These are phyloP conservation scores for Tylopilus sp. DNA, from an alignment of 768 basidiomycete species.

Conservation along the genomic window DNA sequence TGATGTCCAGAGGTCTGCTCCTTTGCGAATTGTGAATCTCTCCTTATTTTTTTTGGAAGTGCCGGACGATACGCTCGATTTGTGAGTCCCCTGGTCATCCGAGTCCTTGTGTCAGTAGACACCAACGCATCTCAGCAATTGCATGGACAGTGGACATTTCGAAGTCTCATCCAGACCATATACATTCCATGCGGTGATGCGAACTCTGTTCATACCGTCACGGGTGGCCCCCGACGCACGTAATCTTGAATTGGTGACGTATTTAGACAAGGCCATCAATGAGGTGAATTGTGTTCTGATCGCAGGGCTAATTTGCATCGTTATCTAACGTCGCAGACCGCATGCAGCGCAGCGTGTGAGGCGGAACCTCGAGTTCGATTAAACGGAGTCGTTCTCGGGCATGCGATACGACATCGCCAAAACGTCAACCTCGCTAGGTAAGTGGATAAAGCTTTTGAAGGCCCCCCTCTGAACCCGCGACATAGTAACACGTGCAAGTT, in stretches of 20 bases:
- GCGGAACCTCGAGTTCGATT: conserved; percentile 38
- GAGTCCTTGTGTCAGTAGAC: not conserved
- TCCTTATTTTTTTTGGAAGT: conserved; percentile 37
- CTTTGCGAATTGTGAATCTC: not conserved
- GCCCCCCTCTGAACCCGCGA: not conserved
- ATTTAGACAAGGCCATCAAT: conserved; percentile 68
- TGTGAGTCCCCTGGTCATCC: conserved; percentile 41
- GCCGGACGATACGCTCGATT: conserved; percentile 77
- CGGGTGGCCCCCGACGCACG: conserved; percentile 66
- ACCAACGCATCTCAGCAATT: conserved; percentile 48
- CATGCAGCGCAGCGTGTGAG: conserved; percentile 55
- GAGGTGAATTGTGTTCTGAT: conserved; percentile 34
- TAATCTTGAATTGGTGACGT: conserved; percentile 60
- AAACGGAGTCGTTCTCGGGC: conserved; percentile 74
- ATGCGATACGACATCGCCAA: conserved; percentile 78
- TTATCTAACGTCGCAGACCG: conserved; percentile 39
- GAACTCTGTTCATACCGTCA: conserved; percentile 67
- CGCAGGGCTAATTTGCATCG: not conserved
- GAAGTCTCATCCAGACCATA: conserved; percentile 67
- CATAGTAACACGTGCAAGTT: conserved; percentile 77
- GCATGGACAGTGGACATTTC: conserved; percentile 85
- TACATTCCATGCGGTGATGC: conserved; percentile 74
- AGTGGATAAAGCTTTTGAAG: not conserved
- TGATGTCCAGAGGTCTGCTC: conserved; percentile 78
- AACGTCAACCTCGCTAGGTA: conserved; percentile 79